Evolutionary conservation across 306 rosid species (phyloP).

Genomic region (Senna siamea): DNA sequence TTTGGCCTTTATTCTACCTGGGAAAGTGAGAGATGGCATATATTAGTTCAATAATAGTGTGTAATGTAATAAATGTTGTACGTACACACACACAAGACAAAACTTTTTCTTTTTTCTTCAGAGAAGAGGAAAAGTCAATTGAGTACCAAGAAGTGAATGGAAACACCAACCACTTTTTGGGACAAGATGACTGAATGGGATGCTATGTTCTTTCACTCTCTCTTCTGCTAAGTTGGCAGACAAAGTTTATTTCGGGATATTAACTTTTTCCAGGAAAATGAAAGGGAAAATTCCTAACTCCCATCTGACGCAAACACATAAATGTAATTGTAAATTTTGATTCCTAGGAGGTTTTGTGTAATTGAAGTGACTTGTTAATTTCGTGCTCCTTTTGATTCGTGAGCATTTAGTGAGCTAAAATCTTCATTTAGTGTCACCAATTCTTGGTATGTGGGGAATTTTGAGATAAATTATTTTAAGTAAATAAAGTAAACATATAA

Average conservation of each 20-base stretch:
- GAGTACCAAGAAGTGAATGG: slow-evolving; percentile 62
- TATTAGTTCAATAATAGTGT: too few species aligned
- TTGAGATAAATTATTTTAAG: neutral
- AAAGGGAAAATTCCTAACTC: slow-evolving; percentile 66
- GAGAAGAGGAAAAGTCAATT: too few species aligned
- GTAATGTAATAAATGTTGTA: too few species aligned
- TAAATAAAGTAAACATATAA: too few species aligned
- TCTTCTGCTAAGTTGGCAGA: slow-evolving; percentile 32
- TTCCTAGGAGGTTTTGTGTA: too few species aligned
- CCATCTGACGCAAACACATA: slow-evolving; percentile 61
- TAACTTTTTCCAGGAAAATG: slow-evolving; percentile 30
- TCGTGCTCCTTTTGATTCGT: slow-evolving; percentile 1
- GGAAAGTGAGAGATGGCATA: slow-evolving; percentile 38
- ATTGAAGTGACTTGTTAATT: too few species aligned
- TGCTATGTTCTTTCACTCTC: slow-evolving; percentile 26
- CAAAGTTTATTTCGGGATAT: slow-evolving; percentile 5
- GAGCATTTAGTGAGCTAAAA: neutral
- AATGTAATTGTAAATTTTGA: too few species aligned
- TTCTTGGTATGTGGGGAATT: neutral
- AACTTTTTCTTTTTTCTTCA: too few species aligned
- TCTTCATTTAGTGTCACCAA: neutral
- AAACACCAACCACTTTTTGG: slow-evolving; percentile 53
- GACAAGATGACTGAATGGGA: too few species aligned
- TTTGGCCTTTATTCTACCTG: slow-evolving; percentile 43
- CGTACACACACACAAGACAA: too few species aligned